Evolutionary conservation across 2,329 filamentous ascomycete species (phyloP), one percentile per base, ranked within the genome.

Genomic region (Colletotrichum chrysophilum): DNA sequence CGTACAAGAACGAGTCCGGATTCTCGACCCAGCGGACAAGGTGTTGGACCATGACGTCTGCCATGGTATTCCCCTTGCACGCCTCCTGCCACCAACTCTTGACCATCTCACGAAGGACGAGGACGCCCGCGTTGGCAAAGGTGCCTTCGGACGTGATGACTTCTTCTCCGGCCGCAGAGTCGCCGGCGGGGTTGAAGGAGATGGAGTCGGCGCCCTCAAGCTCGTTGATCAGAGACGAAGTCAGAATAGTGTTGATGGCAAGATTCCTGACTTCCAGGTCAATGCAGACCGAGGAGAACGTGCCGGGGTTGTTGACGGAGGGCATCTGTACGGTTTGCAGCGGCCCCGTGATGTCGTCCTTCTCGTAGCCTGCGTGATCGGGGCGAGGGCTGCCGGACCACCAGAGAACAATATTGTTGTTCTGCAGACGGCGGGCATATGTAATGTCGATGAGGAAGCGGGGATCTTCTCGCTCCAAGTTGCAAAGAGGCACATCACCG

Each of bases 71-170:
- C 48, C 96, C 95, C 76, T 92, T 93, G 82, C 95, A 97, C 7
- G 97, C 97, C 84, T 99, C 96, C 1, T 94, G 91, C 97, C 97
- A 99, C 97, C 97, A 99, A 4, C 95, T 92, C 84, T 98, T 98
- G 79, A 99, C 97, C 96, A 99, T 98, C 80, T 98, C 97, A 16
- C 97, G 94, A 5, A 99, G 89, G 1, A 99, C 97, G 8, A 93
- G 91, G 6, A 98, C 94, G 70, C 96, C 95, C 4, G 96, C 96
- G 66, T 95, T 94, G n/a, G 96, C 94, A 82, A 99, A 99, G 0
- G 96, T 95, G 14, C 85, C 85, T 60, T 86, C 85, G 7, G 81
- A 84, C 3, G 85, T 82, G 32, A 86, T 84, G 30, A 80, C 90
- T 75, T 94, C 94, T 0, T 90, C 88, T 0, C 92, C 93, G 73